Conservation (phyloP, 306 rosid species). For the Acmispon strigosus region DNA sequence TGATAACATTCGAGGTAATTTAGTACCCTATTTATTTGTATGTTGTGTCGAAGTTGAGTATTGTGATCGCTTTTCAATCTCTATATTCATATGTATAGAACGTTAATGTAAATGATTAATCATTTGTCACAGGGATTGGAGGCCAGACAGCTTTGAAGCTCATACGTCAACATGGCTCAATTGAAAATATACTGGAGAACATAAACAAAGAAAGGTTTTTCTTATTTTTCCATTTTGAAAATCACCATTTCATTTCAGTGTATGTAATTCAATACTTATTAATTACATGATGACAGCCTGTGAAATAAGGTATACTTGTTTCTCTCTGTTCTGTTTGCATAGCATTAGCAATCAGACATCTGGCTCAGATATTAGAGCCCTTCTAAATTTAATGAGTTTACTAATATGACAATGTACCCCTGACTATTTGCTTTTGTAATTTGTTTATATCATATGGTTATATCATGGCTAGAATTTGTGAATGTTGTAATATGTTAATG, state of each 20-base stretch:
- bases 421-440: not conserved
- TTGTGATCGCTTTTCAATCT: not conserved
- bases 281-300: not conserved
- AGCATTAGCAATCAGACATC: not conserved
- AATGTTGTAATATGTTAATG: not conserved
- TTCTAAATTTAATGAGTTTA: slow-evolving; percentile 2
- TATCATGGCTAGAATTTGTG: not conserved
- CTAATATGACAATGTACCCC: not conserved
- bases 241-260: not conserved
- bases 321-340: slow-evolving; percentile 7
- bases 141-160: slow-evolving; percentile 94
- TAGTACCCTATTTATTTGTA: not conserved
- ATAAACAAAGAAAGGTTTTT: slow-evolving; percentile 79
- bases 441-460: not conserved
- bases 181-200: slow-evolving; percentile 80
- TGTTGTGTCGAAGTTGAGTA: not conserved
- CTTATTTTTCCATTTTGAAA: slow-evolving; percentile 7
- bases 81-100: slow-evolving; percentile 6
- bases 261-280: not conserved
- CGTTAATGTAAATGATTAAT: not conserved
- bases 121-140: slow-evolving; percentile 72
- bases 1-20: slow-evolving; percentile 84
- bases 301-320: not conserved
- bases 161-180: slow-evolving; percentile 88
- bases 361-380: not conserved